Evolutionary conservation across 352 stramenopile species (phyloP), one percentile per base, ranked within the genome.

Genomic region (Globisporangium cederbergense): DNA sequence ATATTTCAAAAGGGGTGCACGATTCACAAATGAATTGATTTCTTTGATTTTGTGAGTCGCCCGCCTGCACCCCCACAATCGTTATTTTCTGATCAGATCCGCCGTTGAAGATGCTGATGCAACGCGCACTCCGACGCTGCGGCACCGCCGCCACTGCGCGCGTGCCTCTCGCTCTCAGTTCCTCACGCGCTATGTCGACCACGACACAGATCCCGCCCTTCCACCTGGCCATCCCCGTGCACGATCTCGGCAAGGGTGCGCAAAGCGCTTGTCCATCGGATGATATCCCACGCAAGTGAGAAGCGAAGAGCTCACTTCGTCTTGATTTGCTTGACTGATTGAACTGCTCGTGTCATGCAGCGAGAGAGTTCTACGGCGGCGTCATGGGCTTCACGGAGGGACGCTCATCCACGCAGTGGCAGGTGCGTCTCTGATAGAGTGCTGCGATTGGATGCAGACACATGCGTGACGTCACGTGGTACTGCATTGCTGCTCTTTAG

Each of bases 141-240:
- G 50, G 50, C 50, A 28, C 25, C 11, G 14, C 16, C 14, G 9
- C 16, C 14, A 3, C 18, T 30, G 14, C n/a, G 2, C 13, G n/a
- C 22, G 38, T 16, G 40, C 38, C 13, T 36, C 8, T 61, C 20
- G 7, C 7, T 8, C 32, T 36, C 32, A 36, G 4, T 36, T 36
- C 4, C 32, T 36, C 56, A 22, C 56, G 45, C 14, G 20, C 32
- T n/a, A 55, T 64, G 58, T 47, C 34, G 46, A 58, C 46, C 56
- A 55, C 68, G 47, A 67, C 67, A 30, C 70, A 65, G 64, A 72
- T 89, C 64, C 71, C 78, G 32, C 90, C 90, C 4, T 97, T 97
- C 64, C 90, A 97, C 70, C 69, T 97, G 22, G 95, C 96, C 16
- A 92, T 99, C 72, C 96, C 96, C 9, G 96, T 99, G n/a, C 96